A percentile compares a stretch with the other conserved stretches of the same genome.
Conservation (phyloP, 176 grass and related monocot species). For the Rhynchospora tenuis region DNA sequence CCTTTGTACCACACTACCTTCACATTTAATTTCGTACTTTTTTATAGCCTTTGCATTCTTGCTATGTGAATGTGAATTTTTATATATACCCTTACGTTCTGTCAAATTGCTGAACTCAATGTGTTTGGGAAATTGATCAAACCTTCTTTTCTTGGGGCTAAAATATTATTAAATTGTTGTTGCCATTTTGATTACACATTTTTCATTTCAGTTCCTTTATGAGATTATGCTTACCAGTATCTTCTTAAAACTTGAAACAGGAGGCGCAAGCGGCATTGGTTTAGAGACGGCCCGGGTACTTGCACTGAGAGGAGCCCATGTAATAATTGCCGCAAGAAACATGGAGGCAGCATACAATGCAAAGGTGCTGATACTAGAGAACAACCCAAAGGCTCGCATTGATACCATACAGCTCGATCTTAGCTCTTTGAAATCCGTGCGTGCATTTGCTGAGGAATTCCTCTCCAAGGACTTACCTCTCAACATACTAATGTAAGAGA, state of each 20-base stretch:
- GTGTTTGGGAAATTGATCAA: not conserved
- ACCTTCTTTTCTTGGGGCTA: not conserved
- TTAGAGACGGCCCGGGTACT: conserved; percentile 84
- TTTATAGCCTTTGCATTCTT: not conserved
- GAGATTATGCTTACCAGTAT: not conserved
- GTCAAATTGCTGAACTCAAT: not conserved
- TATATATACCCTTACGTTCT: not conserved
- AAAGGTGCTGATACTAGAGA: conserved; percentile 44
- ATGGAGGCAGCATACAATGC: conserved; percentile 67
- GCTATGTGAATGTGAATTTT: not conserved
- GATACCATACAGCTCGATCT: conserved; percentile 82
- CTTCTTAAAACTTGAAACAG: conserved; percentile 16
- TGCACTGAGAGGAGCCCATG: conserved; percentile 76
- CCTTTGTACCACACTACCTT: not conserved
- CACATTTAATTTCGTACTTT: not conserved
- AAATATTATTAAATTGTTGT: not conserved
- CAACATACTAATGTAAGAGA: conserved; percentile 83
- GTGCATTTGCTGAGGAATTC: conserved; percentile 57
- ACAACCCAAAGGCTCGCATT: conserved; percentile 38
- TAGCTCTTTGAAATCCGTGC: conserved; percentile 83
- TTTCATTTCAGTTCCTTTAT: not conserved
- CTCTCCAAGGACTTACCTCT: conserved; percentile 78
- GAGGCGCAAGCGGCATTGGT: conserved; percentile 87
- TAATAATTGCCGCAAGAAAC: conserved; percentile 92
- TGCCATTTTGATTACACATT: not conserved